phyloP scores from a whole-genome alignment of 2,329 filamentous ascomycete species.

The Trichoderma sp. region DNA sequence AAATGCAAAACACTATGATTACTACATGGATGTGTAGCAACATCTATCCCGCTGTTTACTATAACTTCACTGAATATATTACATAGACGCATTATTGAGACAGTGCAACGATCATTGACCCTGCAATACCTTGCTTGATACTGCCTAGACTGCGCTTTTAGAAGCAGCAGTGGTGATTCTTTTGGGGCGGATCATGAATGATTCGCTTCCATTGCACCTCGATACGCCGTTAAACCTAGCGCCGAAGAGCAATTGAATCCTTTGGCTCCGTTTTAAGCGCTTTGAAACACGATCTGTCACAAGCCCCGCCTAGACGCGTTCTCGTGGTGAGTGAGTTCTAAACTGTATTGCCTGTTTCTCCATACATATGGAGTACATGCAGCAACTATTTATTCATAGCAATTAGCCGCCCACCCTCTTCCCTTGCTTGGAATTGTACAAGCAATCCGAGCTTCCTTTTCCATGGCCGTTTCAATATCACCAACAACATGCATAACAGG shows the following conservation, averaged over 20 bases:
- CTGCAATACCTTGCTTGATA: neutral
- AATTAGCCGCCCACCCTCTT: neutral
- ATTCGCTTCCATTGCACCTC: neutral
- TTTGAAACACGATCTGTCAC: neutral
- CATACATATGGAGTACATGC: neutral
- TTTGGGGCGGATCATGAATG: neutral
- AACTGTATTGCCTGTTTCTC: neutral
- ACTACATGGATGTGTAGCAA: too few species aligned
- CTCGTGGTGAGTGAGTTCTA: neutral
- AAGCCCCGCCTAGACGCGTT: neutral
- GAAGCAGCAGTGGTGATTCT: neutral
- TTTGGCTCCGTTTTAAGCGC: neutral
- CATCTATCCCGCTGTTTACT: too few species aligned
- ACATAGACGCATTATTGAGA: neutral
- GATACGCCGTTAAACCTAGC: neutral
- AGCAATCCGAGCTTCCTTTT: neutral
- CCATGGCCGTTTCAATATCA: neutral
- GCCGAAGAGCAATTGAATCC: neutral
- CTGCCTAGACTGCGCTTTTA: neutral
- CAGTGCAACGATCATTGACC: neutral
- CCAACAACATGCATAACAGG: neutral
- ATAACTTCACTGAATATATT: neutral
- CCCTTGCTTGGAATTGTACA: neutral
- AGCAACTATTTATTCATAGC: neutral
- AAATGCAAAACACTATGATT: too few species aligned